phyloP scores from a whole-genome alignment of 2,329 filamentous ascomycete species.

The Lachnellula cervina region DNA sequence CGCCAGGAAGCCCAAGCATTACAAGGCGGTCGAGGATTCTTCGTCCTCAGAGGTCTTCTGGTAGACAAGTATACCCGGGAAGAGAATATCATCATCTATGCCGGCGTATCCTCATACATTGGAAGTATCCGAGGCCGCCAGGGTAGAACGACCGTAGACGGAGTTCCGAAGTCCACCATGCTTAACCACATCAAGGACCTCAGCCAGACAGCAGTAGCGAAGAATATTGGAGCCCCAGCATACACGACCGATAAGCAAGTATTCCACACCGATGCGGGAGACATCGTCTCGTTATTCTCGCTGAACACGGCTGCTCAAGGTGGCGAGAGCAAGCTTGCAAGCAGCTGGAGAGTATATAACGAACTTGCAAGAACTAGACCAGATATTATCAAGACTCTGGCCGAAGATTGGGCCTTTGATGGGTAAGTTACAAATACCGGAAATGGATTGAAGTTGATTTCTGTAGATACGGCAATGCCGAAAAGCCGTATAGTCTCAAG shows the following conservation, averaged over 20 bases:
- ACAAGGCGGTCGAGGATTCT: slow-evolving; percentile 39
- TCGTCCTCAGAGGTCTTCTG: slow-evolving; percentile 39
- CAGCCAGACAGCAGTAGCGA: slow-evolving; percentile 32
- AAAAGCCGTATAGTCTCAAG: slow-evolving; percentile 41
- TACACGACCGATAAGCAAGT: slow-evolving; percentile 57
- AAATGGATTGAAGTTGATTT: background rate
- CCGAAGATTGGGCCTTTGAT: slow-evolving; percentile 44
- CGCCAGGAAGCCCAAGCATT: slow-evolving; percentile 33
- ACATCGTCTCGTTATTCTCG: slow-evolving; percentile 47
- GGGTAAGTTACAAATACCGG: slow-evolving; percentile 4
- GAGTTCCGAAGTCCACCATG: slow-evolving; percentile 46
- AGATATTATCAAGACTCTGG: slow-evolving; percentile 47
- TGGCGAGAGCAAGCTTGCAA: slow-evolving; percentile 48
- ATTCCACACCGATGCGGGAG: slow-evolving; percentile 53
- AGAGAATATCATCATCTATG: slow-evolving; percentile 38
- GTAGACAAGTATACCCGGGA: slow-evolving; percentile 34
- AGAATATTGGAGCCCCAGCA: slow-evolving; percentile 50
- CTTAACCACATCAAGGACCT: slow-evolving; percentile 61
- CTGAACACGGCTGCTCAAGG: slow-evolving; percentile 43
- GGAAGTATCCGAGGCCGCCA: slow-evolving; percentile 37
- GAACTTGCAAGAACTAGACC: slow-evolving; percentile 47
- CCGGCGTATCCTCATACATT: slow-evolving; percentile 39
- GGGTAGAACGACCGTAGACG: slow-evolving; percentile 37
- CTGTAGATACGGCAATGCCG: slow-evolving; percentile 47
- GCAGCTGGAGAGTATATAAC: slow-evolving; percentile 50